A percentile compares a stretch with the other conserved stretches of the same genome.
Conservation (phyloP, 176 grass and related monocot genomes). For the Carex myosuroides region DNA sequence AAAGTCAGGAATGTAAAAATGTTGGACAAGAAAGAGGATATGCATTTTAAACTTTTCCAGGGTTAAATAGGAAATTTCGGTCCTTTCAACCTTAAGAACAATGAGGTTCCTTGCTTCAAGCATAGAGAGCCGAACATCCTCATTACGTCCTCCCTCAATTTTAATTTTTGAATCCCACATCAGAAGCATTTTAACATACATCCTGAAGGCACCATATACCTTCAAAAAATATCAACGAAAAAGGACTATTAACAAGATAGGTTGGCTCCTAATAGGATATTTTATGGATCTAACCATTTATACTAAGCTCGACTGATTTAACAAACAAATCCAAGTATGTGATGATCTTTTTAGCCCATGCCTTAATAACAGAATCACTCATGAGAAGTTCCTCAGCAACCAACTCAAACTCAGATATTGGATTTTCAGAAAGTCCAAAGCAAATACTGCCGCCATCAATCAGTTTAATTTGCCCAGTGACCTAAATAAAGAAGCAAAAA, state of each 20-base stretch:
- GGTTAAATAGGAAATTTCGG: slow-evolving; percentile 6
- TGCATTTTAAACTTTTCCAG: slow-evolving; percentile 12
- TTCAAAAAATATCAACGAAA: slow-evolving; percentile 31
- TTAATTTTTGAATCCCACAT: slow-evolving; percentile 98
- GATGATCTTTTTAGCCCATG: neutral
- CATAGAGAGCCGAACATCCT: slow-evolving; percentile 77
- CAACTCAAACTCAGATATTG: slow-evolving; percentile 96
- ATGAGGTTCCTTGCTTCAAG: slow-evolving; percentile 96
- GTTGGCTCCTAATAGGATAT: neutral
- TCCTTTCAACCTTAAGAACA: slow-evolving; percentile 73
- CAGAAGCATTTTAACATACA: slow-evolving; percentile 95
- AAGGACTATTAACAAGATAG: slow-evolving; percentile 14
- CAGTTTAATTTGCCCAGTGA: slow-evolving; percentile 93
- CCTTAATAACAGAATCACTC: slow-evolving; percentile 99
- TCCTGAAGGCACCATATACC: slow-evolving; percentile 98
- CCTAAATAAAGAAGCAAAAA: slow-evolving; percentile 47
- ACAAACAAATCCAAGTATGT: neutral
- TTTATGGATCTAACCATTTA: neutral
- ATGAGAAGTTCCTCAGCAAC: slow-evolving; percentile 99
- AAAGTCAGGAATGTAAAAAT: slow-evolving; percentile 18
- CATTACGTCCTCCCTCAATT: slow-evolving; percentile 84
- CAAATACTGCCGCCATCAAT: slow-evolving; percentile 85
- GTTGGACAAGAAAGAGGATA: neutral
- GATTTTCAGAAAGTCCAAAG: slow-evolving; percentile 92
- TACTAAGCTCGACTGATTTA: neutral